Percentiles rank a stretch among this genome's conserved stretches.
Evolutionary conservation across 2,329 filamentous ascomycete genomes (phyloP).

Genomic region (Colletotrichum simmondsii): DNA sequence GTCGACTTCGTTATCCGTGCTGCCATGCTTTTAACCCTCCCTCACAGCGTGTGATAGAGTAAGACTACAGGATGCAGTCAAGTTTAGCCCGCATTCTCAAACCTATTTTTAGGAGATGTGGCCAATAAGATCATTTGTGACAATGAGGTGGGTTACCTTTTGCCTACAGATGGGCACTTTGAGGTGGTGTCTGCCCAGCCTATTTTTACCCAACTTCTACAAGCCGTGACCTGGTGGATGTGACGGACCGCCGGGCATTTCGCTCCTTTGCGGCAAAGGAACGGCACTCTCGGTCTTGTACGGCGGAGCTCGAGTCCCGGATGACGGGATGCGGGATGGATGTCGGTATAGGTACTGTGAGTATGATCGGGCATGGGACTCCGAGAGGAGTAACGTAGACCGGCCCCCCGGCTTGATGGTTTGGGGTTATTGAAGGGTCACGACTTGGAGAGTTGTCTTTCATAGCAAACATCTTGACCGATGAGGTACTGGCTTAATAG

Average conservation of each 20-base stretch:
- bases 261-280: background rate
- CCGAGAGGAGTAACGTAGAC: background rate
- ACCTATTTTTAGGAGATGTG: conserved; percentile 1
- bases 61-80: background rate
- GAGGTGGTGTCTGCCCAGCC: background rate
- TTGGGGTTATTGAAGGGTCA: background rate
- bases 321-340: background rate
- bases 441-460: background rate
- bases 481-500: background rate
- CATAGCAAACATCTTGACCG: background rate
- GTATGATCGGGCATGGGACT: background rate
- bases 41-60: background rate
- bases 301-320: background rate
- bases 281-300: background rate
- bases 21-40: conserved; percentile 4
- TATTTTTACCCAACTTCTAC: background rate
- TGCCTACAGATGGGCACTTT: too few species aligned
- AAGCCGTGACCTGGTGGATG: background rate
- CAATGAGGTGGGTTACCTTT: background rate
- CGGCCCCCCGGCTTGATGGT: background rate
- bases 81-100: conserved; percentile 1
- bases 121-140: background rate
- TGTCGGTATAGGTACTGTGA: background rate
- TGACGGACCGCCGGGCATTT: background rate
- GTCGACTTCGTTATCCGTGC: background rate